phyloP scores from a whole-genome alignment of 108 stramenopile genomes.

The Cylindrotheca closterium region DNA sequence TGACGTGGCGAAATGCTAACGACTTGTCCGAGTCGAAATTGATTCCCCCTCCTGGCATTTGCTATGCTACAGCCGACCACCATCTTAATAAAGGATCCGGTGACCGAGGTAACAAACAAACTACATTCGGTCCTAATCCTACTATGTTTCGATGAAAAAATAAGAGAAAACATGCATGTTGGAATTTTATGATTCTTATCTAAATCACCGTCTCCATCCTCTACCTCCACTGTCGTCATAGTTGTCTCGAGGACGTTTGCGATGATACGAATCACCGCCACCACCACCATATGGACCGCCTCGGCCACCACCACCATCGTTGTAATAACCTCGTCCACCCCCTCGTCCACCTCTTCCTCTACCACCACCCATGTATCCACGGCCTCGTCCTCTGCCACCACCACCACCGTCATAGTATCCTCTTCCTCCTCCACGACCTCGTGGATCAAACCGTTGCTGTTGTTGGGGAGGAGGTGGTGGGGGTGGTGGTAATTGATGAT shows the following conservation, averaged over 20 bases:
- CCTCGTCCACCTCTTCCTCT: conserved; percentile 12
- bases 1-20: too few species aligned
- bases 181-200: too few species aligned
- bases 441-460: conserved; percentile 9
- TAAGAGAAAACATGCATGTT: too few species aligned
- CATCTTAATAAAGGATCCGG: too few species aligned
- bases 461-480: conserved; percentile 9
- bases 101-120: too few species aligned
- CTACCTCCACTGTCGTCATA: conserved; percentile 18
- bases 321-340: neutral
- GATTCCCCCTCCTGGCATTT: too few species aligned
- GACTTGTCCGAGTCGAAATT: too few species aligned
- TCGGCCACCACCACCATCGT: conserved; percentile 11
- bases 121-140: too few species aligned
- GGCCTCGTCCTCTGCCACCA: conserved; percentile 11
- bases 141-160: too few species aligned
- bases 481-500: neutral
- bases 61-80: too few species aligned
- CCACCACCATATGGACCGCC: conserved; percentile 18
- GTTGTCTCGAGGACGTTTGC: conserved; percentile 46
- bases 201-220: conserved; percentile 10
- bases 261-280: conserved; percentile 19
- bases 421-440: conserved; percentile 27
- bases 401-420: conserved; percentile 17
- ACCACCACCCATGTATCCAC: conserved; percentile 9